Conservation (phyloP, 352 stramenopile genomes). For the Phytophthora pseudosyringae region DNA sequence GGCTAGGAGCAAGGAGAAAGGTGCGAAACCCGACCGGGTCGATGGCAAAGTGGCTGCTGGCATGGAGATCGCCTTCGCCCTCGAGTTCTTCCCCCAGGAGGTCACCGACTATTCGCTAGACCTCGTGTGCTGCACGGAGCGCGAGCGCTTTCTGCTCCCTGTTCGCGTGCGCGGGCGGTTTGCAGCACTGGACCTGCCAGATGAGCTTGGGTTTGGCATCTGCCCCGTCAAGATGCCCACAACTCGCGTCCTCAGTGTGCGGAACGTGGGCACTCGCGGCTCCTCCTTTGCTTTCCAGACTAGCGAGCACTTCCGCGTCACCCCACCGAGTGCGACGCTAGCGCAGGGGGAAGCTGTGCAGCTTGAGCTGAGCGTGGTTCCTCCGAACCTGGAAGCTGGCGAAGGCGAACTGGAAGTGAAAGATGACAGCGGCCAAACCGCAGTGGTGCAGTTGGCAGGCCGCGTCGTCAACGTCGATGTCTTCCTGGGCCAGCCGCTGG, state of each 20-base stretch:
- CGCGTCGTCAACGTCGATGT: conserved; percentile 91
- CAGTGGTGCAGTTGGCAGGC: conserved; percentile 75
- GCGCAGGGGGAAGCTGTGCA: conserved; percentile 73
- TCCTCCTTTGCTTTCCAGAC: conserved; percentile 80
- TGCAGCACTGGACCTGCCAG: conserved; percentile 90
- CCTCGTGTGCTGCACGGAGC: conserved; percentile 94
- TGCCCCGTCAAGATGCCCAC: conserved; percentile 89
- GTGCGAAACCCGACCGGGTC: conserved; percentile 28
- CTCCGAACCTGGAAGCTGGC: conserved; percentile 42
- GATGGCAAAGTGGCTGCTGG: conserved; percentile 90
- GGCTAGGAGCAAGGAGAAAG: conserved; percentile 8
- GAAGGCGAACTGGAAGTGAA: conserved; percentile 84
- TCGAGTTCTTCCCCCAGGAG: conserved; percentile 93
- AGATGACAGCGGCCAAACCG: conserved; percentile 81
- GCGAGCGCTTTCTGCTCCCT: conserved; percentile 94
- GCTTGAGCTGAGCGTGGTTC: conserved; percentile 74
- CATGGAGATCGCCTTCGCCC: conserved; percentile 93
- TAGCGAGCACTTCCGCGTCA: conserved; percentile 69
- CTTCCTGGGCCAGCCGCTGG: conserved; percentile 84
- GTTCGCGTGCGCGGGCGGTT: conserved; percentile 85
- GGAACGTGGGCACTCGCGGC: conserved; percentile 87
- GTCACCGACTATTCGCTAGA: conserved; percentile 89
- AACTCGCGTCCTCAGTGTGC: conserved; percentile 84
- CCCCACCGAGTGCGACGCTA: conserved; percentile 68
- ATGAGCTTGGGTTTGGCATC: conserved; percentile 87